Evolutionary conservation across 163 green algal species (phyloP).

Genomic region (Smithsoniella earleae): DNA sequence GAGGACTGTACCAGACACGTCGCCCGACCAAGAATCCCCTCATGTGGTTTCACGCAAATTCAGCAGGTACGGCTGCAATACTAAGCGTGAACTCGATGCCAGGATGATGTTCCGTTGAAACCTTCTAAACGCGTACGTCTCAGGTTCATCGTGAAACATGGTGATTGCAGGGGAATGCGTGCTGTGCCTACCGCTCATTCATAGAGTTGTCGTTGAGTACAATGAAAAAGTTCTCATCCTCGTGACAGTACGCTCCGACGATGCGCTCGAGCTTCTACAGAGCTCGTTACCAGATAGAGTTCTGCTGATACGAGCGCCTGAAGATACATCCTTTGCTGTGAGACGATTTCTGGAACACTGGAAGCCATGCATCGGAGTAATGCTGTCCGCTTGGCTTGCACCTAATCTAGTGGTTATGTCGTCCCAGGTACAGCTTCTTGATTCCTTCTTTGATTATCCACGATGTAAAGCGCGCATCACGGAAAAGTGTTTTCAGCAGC

Average conservation of each 20-base stretch:
- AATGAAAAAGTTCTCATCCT: conserved; percentile 46
- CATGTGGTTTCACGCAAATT: conserved; percentile 25
- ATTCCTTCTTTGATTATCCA: too few relatives aligned
- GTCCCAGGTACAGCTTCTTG: conserved; percentile 17
- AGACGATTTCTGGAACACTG: conserved; percentile 16
- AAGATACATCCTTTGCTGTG: conserved; percentile 23
- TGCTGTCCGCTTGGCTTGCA: conserved; percentile 27
- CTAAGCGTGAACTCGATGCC: too few relatives aligned
- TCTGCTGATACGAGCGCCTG: neutral
- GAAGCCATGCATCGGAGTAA: conserved; percentile 23
- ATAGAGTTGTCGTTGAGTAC: conserved; percentile 39
- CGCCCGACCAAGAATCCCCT: conserved; percentile 18
- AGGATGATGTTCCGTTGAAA: too few relatives aligned
- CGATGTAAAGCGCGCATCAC: too few relatives aligned
- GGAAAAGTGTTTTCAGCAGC: too few relatives aligned
- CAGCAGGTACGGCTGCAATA: conserved; percentile 21
- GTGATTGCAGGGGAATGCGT: conserved; percentile 25
- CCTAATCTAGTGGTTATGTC: conserved; percentile 31
- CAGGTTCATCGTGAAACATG: too few relatives aligned
- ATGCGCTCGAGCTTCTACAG: conserved; percentile 36
- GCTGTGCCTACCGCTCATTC: conserved; percentile 19
- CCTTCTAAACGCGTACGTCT: too few relatives aligned
- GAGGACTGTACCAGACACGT: neutral
- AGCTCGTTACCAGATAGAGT: conserved; percentile 34
- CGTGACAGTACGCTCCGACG: conserved; percentile 37